Conservation (phyloP, 768 basidiomycete genomes). For the Leccinellum luteum region DNA sequence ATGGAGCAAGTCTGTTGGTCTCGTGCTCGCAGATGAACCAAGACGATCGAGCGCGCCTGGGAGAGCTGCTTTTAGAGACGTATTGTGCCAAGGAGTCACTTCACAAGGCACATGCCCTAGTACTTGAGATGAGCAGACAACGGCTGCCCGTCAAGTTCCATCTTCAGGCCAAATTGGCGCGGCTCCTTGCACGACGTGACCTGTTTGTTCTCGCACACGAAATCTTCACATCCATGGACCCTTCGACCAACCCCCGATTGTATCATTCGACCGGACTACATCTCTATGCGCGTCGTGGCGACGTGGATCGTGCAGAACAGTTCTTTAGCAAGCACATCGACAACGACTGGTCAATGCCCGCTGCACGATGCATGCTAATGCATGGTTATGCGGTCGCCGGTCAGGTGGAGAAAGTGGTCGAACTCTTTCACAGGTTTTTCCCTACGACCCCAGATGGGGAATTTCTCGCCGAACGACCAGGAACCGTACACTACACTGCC, state of each 20-base stretch:
- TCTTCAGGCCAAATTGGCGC: slow-evolving; percentile 38
- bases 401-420: slow-evolving; percentile 38
- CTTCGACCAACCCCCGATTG: slow-evolving; percentile 13
- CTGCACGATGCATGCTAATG: slow-evolving; percentile 47
- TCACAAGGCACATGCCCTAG: slow-evolving; percentile 40
- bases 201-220: slow-evolving; percentile 42
- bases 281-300: slow-evolving; percentile 52
- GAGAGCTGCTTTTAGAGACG: slow-evolving; percentile 42
- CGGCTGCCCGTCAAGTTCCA: slow-evolving; percentile 27
- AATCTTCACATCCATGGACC: slow-evolving; percentile 37
- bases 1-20: slow-evolving; percentile 30
- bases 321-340: slow-evolving; percentile 40
- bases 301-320: slow-evolving; percentile 41
- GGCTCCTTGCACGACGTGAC: slow-evolving; percentile 41
- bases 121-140: slow-evolving; percentile 40
- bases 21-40: slow-evolving; percentile 23
- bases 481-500: slow-evolving; percentile 50
- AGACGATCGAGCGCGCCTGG: slow-evolving; percentile 31
- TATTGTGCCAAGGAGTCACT: slow-evolving; percentile 33
- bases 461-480: slow-evolving; percentile 37
- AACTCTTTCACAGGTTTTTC: slow-evolving; percentile 57
- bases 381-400: slow-evolving; percentile 53
- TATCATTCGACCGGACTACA: slow-evolving; percentile 47
- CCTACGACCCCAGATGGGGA: slow-evolving; percentile 33
- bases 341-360: slow-evolving; percentile 22